Percentiles rank a stretch among this genome's conserved stretches.
Conservation (phyloP, 805 yeast species). For the Wickerhamomyces bisporus region DNA sequence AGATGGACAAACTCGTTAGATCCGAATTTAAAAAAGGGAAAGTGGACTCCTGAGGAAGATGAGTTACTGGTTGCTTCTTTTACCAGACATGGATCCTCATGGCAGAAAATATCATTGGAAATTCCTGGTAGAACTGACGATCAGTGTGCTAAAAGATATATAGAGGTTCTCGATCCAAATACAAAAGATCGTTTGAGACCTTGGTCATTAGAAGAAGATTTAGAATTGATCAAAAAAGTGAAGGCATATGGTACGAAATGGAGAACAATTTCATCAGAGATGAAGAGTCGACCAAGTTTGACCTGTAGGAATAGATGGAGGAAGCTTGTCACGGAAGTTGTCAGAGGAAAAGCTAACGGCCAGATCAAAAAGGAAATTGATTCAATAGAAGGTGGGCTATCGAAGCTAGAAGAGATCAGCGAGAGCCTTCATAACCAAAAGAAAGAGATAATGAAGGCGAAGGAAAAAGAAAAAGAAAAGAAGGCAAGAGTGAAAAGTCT, state of each 20-base stretch:
- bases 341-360: constrained; percentile 55
- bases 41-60: constrained; percentile 85
- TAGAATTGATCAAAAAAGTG: constrained; percentile 60
- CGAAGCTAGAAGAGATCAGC: constrained; percentile 22
- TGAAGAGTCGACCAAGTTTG: constrained; percentile 78
- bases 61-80: constrained; percentile 56
- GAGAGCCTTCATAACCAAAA: constrained; percentile 16
- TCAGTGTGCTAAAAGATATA: constrained; percentile 89
- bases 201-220: constrained; percentile 79
- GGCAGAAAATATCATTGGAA: constrained; percentile 77
- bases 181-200: constrained; percentile 71
- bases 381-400: constrained; percentile 35
- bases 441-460: constrained; percentile 1
- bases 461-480: neutral
- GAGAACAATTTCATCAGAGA: constrained; percentile 69
- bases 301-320: constrained; percentile 94
- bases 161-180: constrained; percentile 80
- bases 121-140: constrained; percentile 88
- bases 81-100: constrained; percentile 65
- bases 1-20: constrained; percentile 85
- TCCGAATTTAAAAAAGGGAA: constrained; percentile 76
- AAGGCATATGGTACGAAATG: constrained; percentile 79
- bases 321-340: constrained; percentile 72
- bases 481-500: constrained; percentile 1
- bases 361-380: constrained; percentile 57